Percentiles rank a stretch among this genome's conserved stretches.
phyloP scores from a whole-genome alignment of 805 yeast genomes.

The Monosporozyma servazzii region DNA sequence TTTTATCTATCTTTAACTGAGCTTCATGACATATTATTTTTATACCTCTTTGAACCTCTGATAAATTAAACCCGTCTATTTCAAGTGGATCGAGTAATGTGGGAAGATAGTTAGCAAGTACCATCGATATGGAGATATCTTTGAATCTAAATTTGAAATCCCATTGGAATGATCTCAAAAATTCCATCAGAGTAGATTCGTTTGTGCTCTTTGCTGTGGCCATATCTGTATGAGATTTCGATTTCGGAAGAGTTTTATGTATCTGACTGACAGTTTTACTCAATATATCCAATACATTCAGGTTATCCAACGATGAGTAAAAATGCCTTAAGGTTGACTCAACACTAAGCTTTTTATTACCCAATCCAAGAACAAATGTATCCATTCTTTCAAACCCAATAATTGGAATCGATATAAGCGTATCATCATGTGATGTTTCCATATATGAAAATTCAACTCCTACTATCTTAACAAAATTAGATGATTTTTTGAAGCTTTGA shows the following conservation, averaged over 20 bases:
- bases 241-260: not conserved
- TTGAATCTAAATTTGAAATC: conserved; percentile 20
- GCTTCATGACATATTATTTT: conserved; percentile 18
- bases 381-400: conserved; percentile 25
- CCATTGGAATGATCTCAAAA: conserved; percentile 11
- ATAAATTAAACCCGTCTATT: conserved; percentile 11
- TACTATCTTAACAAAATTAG: conserved; percentile 18
- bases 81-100: conserved; percentile 18
- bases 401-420: conserved; percentile 16
- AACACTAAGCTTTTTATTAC: conserved; percentile 9
- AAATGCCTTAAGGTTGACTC: conserved; percentile 24
- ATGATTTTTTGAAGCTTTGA: conserved; percentile 6
- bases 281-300: conserved; percentile 15
- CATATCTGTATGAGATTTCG: not conserved
- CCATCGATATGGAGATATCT: conserved; percentile 16
- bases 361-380: conserved; percentile 15
- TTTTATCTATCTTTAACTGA: conserved; percentile 6
- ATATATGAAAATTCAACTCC: conserved; percentile 16
- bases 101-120: conserved; percentile 18
- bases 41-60: conserved; percentile 20
- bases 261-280: conserved; percentile 5
- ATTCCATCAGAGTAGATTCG: not conserved
- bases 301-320: conserved; percentile 16
- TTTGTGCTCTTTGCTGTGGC: not conserved
- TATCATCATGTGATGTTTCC: conserved; percentile 5